Evolutionary conservation across 23 red algal species (phyloP), one percentile per base, ranked within the genome.

Genomic region (Gracilaria gracilis): DNA sequence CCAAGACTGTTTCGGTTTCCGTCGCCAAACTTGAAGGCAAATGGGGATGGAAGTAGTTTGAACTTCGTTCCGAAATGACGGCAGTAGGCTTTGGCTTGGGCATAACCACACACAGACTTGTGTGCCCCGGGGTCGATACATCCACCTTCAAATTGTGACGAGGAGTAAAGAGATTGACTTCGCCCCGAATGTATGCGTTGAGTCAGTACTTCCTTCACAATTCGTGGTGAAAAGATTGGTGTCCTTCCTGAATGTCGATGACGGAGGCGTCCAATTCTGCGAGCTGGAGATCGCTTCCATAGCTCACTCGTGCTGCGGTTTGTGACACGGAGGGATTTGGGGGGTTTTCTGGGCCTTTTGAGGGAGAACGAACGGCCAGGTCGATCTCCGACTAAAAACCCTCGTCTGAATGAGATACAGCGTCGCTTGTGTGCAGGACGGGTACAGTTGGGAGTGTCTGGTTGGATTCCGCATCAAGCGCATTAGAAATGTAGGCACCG

Each of bases 21-120:
- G 37, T 81, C 53, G 24, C 80, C 57, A 61, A 83, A 83, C 9
- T 37, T 40, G 59, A 64, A 55, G 53, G 78, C 36, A 36, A 29
- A 47, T 9, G 42, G 78, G 19, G 78, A 81, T 4, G 78, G 49
- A 17, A 31, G 42, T 8, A 81, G 78, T 21, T 57, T 47, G 78
- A 81, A 81, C 51, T 53, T 36, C 25, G 9, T 7, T 6, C 51
- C 20, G 21, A 6, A 34, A 24, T 2, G 28, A 81, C 50, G 8
- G 50, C 78, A 81, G 51, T 81, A 81, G 21, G 78, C 78, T 12
- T 13, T 25, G 21, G 78, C 37, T 59, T 55, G 44, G 9, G 44
- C 44, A 32, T 32, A 54, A 0, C 37, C 78, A 61, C 20, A 54
- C 6, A 81, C 37, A 16, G 78, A 81, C 35, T 32, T 47, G 20